Percentiles rank a stretch among this genome's conserved stretches.
These are phyloP conservation scores for Aspergillus ibericus DNA, from an alignment of 2,329 filamentous ascomycete species.

Conservation along the genomic window DNA sequence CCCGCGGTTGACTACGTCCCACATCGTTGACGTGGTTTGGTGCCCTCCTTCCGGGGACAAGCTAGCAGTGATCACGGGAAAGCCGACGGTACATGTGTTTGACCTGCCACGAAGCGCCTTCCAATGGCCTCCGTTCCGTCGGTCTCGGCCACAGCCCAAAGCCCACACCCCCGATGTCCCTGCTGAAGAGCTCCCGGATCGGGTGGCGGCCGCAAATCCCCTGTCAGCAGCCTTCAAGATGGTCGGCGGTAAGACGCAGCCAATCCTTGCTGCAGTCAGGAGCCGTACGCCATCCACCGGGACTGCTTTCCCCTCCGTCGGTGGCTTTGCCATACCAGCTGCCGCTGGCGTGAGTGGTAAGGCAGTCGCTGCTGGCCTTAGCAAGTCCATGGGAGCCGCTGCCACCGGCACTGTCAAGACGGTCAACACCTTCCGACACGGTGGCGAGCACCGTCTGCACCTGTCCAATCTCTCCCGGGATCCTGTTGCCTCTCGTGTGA, in stretches of 20 bases:
- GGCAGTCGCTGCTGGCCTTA: conserved; percentile 51
- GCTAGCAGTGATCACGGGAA: conserved; percentile 85
- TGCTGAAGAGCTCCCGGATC: conserved; percentile 51
- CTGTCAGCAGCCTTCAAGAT: conserved; percentile 71
- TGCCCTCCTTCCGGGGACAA: conserved; percentile 76
- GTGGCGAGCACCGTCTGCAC: conserved; percentile 51
- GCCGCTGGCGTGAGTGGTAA: conserved; percentile 50
- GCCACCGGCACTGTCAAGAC: conserved; percentile 51
- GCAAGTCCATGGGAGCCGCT: conserved; percentile 52
- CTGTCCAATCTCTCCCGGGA: conserved; percentile 42
- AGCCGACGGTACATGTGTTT: conserved; percentile 91
- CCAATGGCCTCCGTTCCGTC: conserved; percentile 74
- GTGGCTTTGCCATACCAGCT: conserved; percentile 46
- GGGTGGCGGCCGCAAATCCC: conserved; percentile 41
- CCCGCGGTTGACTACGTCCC: conserved; percentile 85
- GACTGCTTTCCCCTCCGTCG: conserved; percentile 44
- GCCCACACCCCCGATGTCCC: conserved; percentile 45
- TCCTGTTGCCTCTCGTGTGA: conserved; percentile 44
- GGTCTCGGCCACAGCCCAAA: conserved; percentile 45
- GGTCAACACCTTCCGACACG: conserved; percentile 50
- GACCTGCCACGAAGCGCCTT: conserved; percentile 81
- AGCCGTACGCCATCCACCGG: conserved; percentile 51
- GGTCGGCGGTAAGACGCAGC: conserved; percentile 59
- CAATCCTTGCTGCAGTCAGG: conserved; percentile 68
- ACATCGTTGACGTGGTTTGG: conserved; percentile 89